phyloP scores from a whole-genome alignment of 805 yeast species.

The Grigorovia jiainica region DNA sequence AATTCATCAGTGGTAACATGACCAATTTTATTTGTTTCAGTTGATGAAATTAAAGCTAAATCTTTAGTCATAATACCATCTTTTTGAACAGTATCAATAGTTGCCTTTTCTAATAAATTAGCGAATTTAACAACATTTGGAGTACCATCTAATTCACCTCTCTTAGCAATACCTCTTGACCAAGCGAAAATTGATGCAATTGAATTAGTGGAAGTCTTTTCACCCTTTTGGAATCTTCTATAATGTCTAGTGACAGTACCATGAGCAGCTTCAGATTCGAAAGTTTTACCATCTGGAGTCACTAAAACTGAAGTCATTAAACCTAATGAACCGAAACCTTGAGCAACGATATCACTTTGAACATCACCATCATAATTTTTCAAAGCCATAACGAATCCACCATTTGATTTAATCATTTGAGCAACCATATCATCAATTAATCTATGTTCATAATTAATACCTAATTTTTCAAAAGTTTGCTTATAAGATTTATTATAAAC shows the following conservation, averaged over 20 bases:
- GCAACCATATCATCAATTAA: slow-evolving; percentile 85
- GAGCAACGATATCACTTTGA: slow-evolving; percentile 78
- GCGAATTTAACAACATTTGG: slow-evolving; percentile 65
- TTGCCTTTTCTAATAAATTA: slow-evolving; percentile 52
- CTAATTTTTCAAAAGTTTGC: slow-evolving; percentile 45
- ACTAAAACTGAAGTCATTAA: slow-evolving; percentile 76
- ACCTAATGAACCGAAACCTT: slow-evolving; percentile 78
- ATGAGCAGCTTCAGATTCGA: slow-evolving; percentile 80
- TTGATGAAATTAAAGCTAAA: slow-evolving; percentile 55
- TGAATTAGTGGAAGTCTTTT: slow-evolving; percentile 76
- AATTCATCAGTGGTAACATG: slow-evolving; percentile 71
- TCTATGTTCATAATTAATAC: slow-evolving; percentile 70
- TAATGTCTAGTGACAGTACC: slow-evolving; percentile 84
- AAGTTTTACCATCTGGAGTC: slow-evolving; percentile 81
- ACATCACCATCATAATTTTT: slow-evolving; percentile 85
- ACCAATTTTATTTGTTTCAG: not conserved
- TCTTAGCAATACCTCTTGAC: slow-evolving; percentile 75
- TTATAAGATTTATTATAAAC: slow-evolving; percentile 52
- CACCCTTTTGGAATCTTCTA: slow-evolving; percentile 74
- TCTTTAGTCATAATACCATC: slow-evolving; percentile 80
- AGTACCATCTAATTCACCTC: slow-evolving; percentile 68
- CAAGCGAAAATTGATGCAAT: slow-evolving; percentile 82
- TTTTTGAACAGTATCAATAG: slow-evolving; percentile 60
- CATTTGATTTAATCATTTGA: slow-evolving; percentile 77
- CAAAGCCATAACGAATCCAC: slow-evolving; percentile 73